Conservation (phyloP, 768 basidiomycete species). For the Tricholoma sp. region DNA sequence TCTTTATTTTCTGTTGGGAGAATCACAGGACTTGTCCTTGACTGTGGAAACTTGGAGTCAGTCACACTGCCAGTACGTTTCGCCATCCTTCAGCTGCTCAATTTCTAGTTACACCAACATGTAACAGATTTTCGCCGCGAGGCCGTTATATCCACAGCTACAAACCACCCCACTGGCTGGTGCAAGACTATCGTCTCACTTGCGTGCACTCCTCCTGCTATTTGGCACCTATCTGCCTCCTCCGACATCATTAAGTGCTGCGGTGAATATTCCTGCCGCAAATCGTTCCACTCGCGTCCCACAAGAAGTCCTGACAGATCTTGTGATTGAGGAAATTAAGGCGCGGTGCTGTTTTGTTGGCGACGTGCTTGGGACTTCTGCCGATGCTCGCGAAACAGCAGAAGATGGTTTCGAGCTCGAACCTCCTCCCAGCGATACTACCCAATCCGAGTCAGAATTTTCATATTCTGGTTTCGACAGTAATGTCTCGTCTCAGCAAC, state of each 20-base stretch:
- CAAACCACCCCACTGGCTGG: constrained; percentile 87
- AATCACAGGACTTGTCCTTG: constrained; percentile 90
- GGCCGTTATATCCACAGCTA: constrained; percentile 81
- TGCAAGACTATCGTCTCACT: constrained; percentile 69
- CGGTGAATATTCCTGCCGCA: constrained; percentile 57
- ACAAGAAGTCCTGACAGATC: constrained; percentile 71
- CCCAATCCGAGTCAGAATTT: constrained; percentile 67
- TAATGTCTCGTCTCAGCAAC: constrained; percentile 40
- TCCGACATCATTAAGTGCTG: constrained; percentile 61
- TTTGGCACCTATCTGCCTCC: constrained; percentile 87
- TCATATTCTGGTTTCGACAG: constrained; percentile 51
- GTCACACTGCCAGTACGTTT: constrained; percentile 75
- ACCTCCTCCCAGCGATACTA: constrained; percentile 43
- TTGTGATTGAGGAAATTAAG: constrained; percentile 86
- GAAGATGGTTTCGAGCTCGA: constrained; percentile 38
- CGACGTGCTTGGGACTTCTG: constrained; percentile 39
- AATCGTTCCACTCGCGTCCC: constrained; percentile 68
- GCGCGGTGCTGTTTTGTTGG: constrained; percentile 89
- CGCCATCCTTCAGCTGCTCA: neutral
- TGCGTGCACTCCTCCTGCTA: constrained; percentile 75
- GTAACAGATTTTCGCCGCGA: constrained; percentile 80
- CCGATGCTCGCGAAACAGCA: constrained; percentile 26
- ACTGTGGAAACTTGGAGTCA: constrained; percentile 90
- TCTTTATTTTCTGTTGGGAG: constrained; percentile 82
- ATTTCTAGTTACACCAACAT: constrained; percentile 1